A percentile compares a stretch with the other conserved stretches of the same genome.
Conservation (phyloP, 345 rosid genomes). For the Lenwebbia sp. region DNA sequence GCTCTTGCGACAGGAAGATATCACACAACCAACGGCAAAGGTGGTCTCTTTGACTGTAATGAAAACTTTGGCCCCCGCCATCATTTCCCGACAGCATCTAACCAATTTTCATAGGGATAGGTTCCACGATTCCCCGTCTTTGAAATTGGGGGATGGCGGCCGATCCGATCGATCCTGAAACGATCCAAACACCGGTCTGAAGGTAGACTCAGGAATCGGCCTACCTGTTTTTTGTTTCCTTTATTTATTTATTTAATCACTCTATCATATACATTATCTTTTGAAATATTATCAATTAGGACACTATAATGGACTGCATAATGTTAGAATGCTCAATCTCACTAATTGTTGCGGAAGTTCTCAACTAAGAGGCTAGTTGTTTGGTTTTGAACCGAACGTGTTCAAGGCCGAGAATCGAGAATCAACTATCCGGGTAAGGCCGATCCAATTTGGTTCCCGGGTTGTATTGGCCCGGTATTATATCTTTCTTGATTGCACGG, state of each 20-base stretch:
- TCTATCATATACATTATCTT: not conserved
- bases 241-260: not conserved
- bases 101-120: not conserved
- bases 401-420: not conserved
- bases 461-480: no score
- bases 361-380: not conserved
- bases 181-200: no score
- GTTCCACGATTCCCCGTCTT: not conserved
- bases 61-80: not conserved
- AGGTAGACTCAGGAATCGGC: no score
- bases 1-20: not conserved
- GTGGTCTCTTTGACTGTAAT: not conserved
- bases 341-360: not conserved
- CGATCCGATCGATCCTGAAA: not conserved
- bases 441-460: not conserved
- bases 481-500: not conserved
- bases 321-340: fast-evolving
- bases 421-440: not conserved
- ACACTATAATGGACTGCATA: fast-evolving
- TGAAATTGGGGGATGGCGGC: not conserved
- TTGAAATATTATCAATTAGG: not conserved
- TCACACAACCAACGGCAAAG: not conserved
- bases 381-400: not conserved
- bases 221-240: no score
- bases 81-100: not conserved